These are phyloP conservation scores for Waltergamsia citrina DNA, from an alignment of 2,329 filamentous ascomycete genomes.

Conservation along the genomic window DNA sequence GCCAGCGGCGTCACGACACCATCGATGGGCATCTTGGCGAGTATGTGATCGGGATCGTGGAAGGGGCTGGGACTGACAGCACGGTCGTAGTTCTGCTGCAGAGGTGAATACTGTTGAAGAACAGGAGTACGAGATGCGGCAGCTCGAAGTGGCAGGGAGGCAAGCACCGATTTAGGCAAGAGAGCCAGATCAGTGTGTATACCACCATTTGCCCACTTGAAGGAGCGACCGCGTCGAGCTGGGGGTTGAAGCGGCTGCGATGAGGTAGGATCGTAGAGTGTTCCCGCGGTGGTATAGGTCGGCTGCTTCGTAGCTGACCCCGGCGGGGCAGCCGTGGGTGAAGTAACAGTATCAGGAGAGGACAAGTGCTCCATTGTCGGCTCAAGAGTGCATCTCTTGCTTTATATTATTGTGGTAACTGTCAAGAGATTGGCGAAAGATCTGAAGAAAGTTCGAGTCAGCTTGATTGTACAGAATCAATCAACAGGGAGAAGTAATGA, in stretches of 20 bases:
- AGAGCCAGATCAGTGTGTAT: constrained; percentile 19
- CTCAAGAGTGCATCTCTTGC: no score
- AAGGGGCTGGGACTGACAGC: constrained; percentile 30
- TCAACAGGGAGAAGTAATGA: no score
- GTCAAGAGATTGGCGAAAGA: constrained; percentile 8
- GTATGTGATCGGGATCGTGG: constrained; percentile 13
- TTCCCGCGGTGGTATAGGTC: constrained; percentile 48
- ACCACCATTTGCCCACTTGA: constrained; percentile 26
- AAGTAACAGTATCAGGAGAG: background rate
- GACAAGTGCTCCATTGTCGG: constrained; percentile 1
- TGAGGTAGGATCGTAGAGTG: constrained; percentile 38
- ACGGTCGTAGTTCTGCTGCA: constrained; percentile 45
- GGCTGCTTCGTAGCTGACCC: constrained; percentile 9
- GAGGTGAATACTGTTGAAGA: constrained; percentile 34
- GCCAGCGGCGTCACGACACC: background rate
- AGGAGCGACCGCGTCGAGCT: constrained; percentile 36
- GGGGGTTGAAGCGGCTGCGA: constrained; percentile 39
- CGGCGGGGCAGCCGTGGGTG: background rate
- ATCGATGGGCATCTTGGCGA: constrained; percentile 10
- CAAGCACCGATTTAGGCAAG: constrained; percentile 25
- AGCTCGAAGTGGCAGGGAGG: constrained; percentile 22
- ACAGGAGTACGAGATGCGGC: constrained; percentile 9
- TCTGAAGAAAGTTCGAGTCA: constrained; percentile 20
- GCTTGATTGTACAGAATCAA: no score
- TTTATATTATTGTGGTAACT: constrained; percentile 8